Percentiles rank a stretch among this genome's conserved stretches.
Evolutionary conservation across 73 alveolate genomes (phyloP).

Genomic region (Paramecium primaurelia): DNA sequence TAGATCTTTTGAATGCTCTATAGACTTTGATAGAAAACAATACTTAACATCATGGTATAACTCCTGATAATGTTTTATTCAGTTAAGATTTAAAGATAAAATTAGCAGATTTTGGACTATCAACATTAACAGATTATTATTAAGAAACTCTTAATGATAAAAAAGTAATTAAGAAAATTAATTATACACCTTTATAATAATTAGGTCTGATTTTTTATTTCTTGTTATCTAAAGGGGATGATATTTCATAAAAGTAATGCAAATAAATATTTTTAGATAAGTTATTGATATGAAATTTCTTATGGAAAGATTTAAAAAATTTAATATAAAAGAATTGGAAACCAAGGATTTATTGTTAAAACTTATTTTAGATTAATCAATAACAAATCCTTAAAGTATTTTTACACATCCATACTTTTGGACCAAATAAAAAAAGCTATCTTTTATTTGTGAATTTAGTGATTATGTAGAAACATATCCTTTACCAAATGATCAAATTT

Average conservation of each 20-base stretch:
- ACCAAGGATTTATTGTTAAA: background rate
- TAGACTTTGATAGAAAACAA: conserved; percentile 70
- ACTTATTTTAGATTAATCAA: background rate
- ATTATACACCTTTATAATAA: conserved; percentile 60
- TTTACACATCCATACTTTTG: conserved; percentile 66
- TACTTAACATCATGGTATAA: conserved; percentile 88
- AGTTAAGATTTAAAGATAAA: conserved; percentile 71
- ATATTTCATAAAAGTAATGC: conserved; percentile 65
- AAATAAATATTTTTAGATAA: conserved; percentile 50
- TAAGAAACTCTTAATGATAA: background rate
- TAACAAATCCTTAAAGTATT: background rate
- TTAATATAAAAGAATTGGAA: background rate
- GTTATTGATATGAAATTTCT: background rate
- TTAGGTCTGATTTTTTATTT: conserved; percentile 70
- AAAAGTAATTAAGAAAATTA: background rate
- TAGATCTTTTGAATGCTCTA: conserved; percentile 75
- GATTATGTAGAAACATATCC: conserved; percentile 66
- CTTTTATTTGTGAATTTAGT: conserved; percentile 64
- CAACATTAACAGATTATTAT: conserved; percentile 63
- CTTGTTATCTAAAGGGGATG: conserved; percentile 63
- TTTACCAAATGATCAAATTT: background rate
- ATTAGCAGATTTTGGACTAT: conserved; percentile 87
- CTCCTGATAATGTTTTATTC: conserved; percentile 85
- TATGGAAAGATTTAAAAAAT: conserved; percentile 20
- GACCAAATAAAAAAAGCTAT: conserved; percentile 66